Evolutionary conservation across 2,329 filamentous ascomycete genomes (phyloP), one percentile per base, ranked within the genome.

Genomic region (Xylariaceae sp.): DNA sequence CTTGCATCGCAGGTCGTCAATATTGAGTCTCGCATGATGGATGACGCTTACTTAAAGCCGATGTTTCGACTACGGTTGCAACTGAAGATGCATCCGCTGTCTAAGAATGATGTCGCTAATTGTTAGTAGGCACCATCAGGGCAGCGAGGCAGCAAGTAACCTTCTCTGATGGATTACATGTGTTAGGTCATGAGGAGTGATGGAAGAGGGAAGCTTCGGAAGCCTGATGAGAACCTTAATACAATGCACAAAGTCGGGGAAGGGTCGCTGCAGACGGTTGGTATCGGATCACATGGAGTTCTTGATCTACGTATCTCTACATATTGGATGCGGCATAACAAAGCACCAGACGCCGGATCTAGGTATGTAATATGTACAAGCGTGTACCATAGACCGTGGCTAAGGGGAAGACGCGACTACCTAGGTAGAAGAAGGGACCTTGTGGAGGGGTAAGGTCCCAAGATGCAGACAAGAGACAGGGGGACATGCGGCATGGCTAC

Each of bases 41-140:
- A 48, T 45, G 23, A 37, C 37, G 53, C 57, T 54, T 49, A 62
- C 57, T 50, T 44, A 52, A 58, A 52, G 50, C 48, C 46, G 55
- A 54, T 12, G 45, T 37, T 23, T 60, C 44, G 50, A 60, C 51
- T 37, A 56, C 21, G 29, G 43, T 46, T 43, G 44, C 43, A 43
- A 54, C 45, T 43, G 18, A 16, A 43, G 44, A 50, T 21, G 57
- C 57, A 57, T 61, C 47, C 42, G 50, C 20, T 53, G 21, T n/a
- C 14, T 40, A 58, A 48, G 40, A 47, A 47, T 26, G 40, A 40
- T 48, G 14, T 46, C 48, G 48, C 44, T 44, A 29, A 26, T 52
- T 52, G 50, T 19, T 6, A 55, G 41, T 29, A 10, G 3, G 32
- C 12, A 37, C 40, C 45, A 46, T 47, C 23, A 26, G n/a, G n/a